Conservation (phyloP, 2,329 filamentous ascomycete genomes). For the Dactylellina parvicollis region DNA sequence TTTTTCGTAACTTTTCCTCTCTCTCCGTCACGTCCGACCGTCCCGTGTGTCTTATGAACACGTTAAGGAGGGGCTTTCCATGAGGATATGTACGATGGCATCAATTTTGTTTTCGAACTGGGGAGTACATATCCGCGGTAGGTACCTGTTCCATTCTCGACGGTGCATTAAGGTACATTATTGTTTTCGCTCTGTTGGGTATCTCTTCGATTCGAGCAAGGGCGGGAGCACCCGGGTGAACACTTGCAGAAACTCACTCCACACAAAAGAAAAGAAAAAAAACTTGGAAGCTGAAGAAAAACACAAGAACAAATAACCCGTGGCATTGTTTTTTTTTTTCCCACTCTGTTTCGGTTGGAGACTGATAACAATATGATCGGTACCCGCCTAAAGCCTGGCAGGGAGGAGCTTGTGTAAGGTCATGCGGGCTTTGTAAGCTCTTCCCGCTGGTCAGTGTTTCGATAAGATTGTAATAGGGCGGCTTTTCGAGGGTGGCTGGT, state of each 20-base stretch:
- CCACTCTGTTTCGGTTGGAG: not conserved
- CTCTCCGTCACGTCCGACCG: conserved; percentile 7
- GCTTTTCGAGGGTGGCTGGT: conserved; percentile 31
- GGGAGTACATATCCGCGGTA: conserved; percentile 19
- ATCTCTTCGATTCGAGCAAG: not conserved
- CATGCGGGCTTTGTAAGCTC: conserved; percentile 15
- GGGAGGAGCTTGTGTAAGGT: conserved; percentile 14
- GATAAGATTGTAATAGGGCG: conserved; percentile 9
- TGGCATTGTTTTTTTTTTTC: not conserved
- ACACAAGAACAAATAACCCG: not conserved
- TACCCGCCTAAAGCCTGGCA: conserved; percentile 8
- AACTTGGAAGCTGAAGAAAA: not conserved
- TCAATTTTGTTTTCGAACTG: conserved; percentile 12
- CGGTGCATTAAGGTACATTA: too few relatives aligned
- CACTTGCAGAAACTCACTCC: not conserved
- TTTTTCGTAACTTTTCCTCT: not conserved
- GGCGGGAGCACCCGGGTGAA: conserved; percentile 5
- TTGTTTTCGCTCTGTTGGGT: too few relatives aligned
- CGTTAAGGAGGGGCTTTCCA: not conserved
- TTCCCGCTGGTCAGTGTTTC: not conserved
- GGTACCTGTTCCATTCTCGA: not conserved
- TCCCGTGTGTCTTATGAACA: conserved; percentile 13
- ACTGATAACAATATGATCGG: not conserved
- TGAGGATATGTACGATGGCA: conserved; percentile 20
- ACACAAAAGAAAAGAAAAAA: not conserved